Evolutionary conservation across 805 yeast genomes (phyloP), one percentile per base, ranked within the genome.

Genomic region (Pichia scutulata): DNA sequence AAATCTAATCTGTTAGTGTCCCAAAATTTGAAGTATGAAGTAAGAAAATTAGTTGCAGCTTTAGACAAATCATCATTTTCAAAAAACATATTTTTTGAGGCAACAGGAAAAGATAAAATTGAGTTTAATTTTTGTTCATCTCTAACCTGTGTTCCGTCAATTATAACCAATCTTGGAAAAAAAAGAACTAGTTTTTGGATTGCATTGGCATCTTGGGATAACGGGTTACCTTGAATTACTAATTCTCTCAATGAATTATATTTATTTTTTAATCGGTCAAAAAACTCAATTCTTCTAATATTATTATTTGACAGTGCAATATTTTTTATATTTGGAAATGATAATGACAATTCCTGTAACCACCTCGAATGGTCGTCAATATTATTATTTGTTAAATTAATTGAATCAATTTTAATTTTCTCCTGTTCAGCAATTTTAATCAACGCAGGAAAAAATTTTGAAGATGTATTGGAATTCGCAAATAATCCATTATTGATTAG

Each of bases 401-500:
- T 78, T 51, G 89, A 82, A 28, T 82, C 84, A 4, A 89, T 84
- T 25, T 78, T 80, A n/a, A 64, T 33, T 4, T 58, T 57, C 30
- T 67, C 67, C 48, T 78, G 78, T 4, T 71, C 68, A 1, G 96
- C 96, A 9, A 92, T 67, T 62, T 84, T 86, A 85, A 92, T 80
- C 56, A 93, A 69, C 0, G 98, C 98, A 12, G 89, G 85, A 65
- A 92, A 89, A 76, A 89, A 83, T 66, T 92, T 93, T 14, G 90
- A 76, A 5, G 81, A 69, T 16, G 78, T 76, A 14, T 51, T 53
- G 1, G 62, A 46, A 23, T 56, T 57, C 3, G 65, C 50, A 54
- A 89, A 81, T 47, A 88, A 71, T 0, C 96, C 95, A 53, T 75
- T 75, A 19, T 74, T 68, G 13, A 66, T 69, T 40, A 92, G 70